Percentiles rank a stretch among this genome's conserved stretches.
phyloP scores from a whole-genome alignment of 495 filamentous ascomycete species.

The Glarea lozoyensis region DNA sequence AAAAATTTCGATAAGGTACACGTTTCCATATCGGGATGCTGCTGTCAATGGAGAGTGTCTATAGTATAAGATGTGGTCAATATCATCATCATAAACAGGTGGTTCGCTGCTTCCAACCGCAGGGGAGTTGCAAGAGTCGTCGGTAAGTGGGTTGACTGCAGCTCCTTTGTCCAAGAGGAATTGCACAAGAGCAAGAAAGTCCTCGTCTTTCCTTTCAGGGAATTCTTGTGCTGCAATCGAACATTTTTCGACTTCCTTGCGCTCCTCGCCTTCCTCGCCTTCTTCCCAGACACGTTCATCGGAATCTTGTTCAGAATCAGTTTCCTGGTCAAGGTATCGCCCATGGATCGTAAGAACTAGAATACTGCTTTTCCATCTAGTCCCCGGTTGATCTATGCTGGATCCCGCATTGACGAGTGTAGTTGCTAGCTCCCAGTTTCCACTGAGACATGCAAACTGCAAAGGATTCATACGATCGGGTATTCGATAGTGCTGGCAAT shows the following conservation, averaged over 20 bases:
- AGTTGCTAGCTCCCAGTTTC: background rate
- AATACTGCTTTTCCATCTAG: conserved; percentile 4
- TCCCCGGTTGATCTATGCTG: background rate
- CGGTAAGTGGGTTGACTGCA: no score
- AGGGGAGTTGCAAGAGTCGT: no score
- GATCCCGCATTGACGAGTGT: conserved; percentile 4
- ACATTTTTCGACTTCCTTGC: background rate
- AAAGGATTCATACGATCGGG: background rate
- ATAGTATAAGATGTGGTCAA: no score
- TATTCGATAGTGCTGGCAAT: background rate
- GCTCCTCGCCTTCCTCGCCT: background rate
- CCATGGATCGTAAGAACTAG: conserved; percentile 4
- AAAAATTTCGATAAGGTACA: conserved; percentile 9
- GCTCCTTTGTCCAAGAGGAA: conserved; percentile 8
- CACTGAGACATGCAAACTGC: background rate
- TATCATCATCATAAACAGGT: no score
- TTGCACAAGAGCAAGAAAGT: conserved; percentile 2
- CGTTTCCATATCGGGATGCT: conserved; percentile 1
- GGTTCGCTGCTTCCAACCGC: no score
- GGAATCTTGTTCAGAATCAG: no score
- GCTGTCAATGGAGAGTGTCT: conserved; percentile 7
- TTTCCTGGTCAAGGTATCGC: background rate
- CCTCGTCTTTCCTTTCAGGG: no score
- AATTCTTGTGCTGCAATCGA: no score
- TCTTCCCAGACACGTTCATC: no score